Percentiles rank a stretch among this genome's conserved stretches.
phyloP scores from a whole-genome alignment of 768 basidiomycete genomes.

The Dictyophora rubrovolvata region DNA sequence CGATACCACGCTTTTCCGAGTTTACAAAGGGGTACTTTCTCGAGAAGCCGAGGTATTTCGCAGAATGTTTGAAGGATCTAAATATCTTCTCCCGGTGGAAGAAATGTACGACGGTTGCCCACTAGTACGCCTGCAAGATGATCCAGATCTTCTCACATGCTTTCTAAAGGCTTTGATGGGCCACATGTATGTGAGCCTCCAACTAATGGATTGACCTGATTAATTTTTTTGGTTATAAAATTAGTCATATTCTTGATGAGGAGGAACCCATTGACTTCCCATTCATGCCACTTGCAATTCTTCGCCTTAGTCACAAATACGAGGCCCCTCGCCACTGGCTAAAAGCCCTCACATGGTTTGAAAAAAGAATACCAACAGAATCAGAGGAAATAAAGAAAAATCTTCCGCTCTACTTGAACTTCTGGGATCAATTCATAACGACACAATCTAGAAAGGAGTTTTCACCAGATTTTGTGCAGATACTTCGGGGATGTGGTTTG shows the following conservation, averaged over 20 bases:
- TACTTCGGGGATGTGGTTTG: not conserved
- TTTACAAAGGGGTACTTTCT: slow-evolving; percentile 18
- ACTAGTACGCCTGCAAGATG: slow-evolving; percentile 18
- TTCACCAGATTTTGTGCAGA: not conserved
- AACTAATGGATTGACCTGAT: slow-evolving; percentile 3
- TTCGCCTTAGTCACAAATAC: not conserved
- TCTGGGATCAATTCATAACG: not conserved
- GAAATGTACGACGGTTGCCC: slow-evolving; percentile 20
- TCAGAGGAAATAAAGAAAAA: not conserved
- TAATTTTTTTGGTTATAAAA: not conserved
- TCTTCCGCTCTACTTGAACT: not conserved
- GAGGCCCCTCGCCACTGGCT: not conserved
- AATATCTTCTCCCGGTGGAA: slow-evolving; percentile 9
- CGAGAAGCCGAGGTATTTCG: slow-evolving; percentile 18
- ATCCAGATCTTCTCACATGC: slow-evolving; percentile 10
- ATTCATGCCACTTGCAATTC: not conserved
- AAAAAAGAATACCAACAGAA: not conserved
- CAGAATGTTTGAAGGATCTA: slow-evolving; percentile 17
- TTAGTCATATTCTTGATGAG: not conserved
- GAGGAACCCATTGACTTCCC: not conserved
- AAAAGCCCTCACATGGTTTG: not conserved
- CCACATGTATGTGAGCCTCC: not conserved
- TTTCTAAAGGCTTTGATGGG: slow-evolving; percentile 12
- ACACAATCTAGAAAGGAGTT: too few species aligned
- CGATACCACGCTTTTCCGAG: slow-evolving; percentile 17